A percentile compares a stretch with the other conserved stretches of the same genome.
Conservation (phyloP, 805 yeast species). For the Candida dendrica region DNA sequence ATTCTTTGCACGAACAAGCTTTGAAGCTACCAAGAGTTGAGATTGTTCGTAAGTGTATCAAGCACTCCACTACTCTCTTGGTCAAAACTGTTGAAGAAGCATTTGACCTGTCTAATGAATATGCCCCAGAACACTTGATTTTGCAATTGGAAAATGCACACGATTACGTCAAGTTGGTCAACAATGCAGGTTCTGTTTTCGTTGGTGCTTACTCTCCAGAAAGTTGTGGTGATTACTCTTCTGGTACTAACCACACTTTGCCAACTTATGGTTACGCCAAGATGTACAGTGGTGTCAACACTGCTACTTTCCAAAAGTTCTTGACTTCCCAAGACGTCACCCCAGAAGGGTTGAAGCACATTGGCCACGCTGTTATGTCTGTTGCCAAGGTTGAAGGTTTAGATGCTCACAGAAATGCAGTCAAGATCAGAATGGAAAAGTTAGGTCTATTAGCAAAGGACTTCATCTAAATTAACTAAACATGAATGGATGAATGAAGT, state of each 20-base stretch:
- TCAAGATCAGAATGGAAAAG: slow-evolving; percentile 86
- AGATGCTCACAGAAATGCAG: slow-evolving; percentile 96
- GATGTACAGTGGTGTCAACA: slow-evolving; percentile 95
- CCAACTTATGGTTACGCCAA: slow-evolving; percentile 98
- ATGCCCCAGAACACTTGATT: slow-evolving; percentile 97
- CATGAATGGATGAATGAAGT: too few relatives aligned
- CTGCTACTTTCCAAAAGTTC: slow-evolving; percentile 91
- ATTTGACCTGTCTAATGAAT: slow-evolving; percentile 75
- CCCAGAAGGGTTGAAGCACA: slow-evolving; percentile 73
- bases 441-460: slow-evolving; percentile 44
- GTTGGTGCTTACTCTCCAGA: slow-evolving; percentile 97
- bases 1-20: slow-evolving; percentile 83
- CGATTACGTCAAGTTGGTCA: slow-evolving; percentile 61
- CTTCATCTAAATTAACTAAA: slow-evolving; percentile 16
- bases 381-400: slow-evolving; percentile 94
- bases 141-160: slow-evolving; percentile 80
- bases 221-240: slow-evolving; percentile 95
- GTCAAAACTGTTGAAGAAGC: slow-evolving; percentile 75
- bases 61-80: slow-evolving; percentile 77
- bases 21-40: slow-evolving; percentile 81
- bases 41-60: slow-evolving; percentile 85
- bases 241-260: slow-evolving; percentile 96
- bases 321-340: slow-evolving; percentile 91
- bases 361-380: slow-evolving; percentile 95
- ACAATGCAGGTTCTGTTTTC: slow-evolving; percentile 93